phyloP scores from a whole-genome alignment of 106 monocot genomes.

The Narthecium ossifragum region DNA sequence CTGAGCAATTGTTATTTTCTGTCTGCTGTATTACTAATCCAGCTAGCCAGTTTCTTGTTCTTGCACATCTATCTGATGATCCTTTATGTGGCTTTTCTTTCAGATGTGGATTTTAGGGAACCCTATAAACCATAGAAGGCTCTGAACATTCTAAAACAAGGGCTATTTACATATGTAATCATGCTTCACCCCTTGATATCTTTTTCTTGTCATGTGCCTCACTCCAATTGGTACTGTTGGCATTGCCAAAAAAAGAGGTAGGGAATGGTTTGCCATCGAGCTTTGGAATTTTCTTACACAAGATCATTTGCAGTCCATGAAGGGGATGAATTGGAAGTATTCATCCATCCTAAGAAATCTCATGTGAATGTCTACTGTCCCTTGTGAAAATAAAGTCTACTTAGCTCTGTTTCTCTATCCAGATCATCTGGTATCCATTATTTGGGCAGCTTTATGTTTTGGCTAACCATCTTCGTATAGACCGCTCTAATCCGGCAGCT shows the following conservation, averaged over 20 bases:
- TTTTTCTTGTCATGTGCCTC: conserved; percentile 60
- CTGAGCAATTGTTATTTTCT: background rate
- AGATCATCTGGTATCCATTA: conserved; percentile 74
- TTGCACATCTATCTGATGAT: background rate
- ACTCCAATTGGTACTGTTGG: conserved; percentile 60
- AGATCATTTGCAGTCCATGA: background rate
- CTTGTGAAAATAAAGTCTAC: no score
- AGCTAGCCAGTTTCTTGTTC: background rate
- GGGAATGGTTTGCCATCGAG: background rate
- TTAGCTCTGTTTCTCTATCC: background rate
- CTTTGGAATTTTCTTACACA: background rate
- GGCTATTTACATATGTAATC: conserved; percentile 58
- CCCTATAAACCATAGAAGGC: conserved; percentile 47
- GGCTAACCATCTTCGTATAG: conserved; percentile 71
- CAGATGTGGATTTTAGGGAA: conserved; percentile 72
- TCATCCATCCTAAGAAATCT: no score
- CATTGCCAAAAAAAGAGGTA: conserved; percentile 73
- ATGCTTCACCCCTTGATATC: conserved; percentile 58
- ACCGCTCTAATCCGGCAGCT: conserved; percentile 50
- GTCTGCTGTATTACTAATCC: background rate
- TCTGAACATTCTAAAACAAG: conserved; percentile 41
- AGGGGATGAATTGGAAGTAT: background rate
- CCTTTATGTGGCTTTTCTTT: background rate
- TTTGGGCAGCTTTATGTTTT: conserved; percentile 65
- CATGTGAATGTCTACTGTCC: no score